phyloP scores from a whole-genome alignment of 2,329 filamentous ascomycete genomes.

The Basipetospora chlamydospora region DNA sequence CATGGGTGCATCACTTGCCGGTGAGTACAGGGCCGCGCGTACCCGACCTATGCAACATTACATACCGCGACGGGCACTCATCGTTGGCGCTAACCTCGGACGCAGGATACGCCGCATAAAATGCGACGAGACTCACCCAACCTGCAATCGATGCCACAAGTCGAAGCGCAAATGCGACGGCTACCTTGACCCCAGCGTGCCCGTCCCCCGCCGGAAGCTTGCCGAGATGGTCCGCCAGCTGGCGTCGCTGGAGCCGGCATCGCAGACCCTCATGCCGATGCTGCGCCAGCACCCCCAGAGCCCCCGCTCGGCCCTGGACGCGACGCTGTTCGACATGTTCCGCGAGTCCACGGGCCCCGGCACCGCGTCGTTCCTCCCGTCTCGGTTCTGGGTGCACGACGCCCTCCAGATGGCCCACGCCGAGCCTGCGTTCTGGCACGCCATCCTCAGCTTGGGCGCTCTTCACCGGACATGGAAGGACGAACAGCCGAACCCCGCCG shows the following conservation, averaged over 20 bases:
- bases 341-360: conserved; percentile 16
- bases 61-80: not conserved
- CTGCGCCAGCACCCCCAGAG: too few species aligned
- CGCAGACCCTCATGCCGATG: conserved; percentile 10
- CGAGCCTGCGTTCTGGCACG: conserved; percentile 21
- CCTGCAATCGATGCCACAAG: conserved; percentile 35
- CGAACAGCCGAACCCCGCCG: conserved; percentile 7
- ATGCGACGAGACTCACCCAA: conserved; percentile 39
- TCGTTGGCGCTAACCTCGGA: not conserved
- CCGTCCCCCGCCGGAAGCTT: not conserved
- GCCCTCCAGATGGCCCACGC: conserved; percentile 19
- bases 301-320: conserved; percentile 6
- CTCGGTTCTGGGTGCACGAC: conserved; percentile 17
- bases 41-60: not conserved
- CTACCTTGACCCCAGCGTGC: conserved; percentile 22
- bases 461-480: conserved; percentile 12
- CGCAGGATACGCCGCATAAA: conserved; percentile 38
- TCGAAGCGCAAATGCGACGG: conserved; percentile 44
- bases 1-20: conserved; percentile 42
- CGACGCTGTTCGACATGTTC: conserved; percentile 20
- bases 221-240: conserved; percentile 14
- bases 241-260: conserved; percentile 15
- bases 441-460: conserved; percentile 19
- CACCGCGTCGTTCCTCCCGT: conserved; percentile 15
- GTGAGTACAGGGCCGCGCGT: conserved; percentile 21